Evolutionary conservation across 441 rosid genomes (phyloP).

Genomic region (Gossypium schwendimanii): DNA sequence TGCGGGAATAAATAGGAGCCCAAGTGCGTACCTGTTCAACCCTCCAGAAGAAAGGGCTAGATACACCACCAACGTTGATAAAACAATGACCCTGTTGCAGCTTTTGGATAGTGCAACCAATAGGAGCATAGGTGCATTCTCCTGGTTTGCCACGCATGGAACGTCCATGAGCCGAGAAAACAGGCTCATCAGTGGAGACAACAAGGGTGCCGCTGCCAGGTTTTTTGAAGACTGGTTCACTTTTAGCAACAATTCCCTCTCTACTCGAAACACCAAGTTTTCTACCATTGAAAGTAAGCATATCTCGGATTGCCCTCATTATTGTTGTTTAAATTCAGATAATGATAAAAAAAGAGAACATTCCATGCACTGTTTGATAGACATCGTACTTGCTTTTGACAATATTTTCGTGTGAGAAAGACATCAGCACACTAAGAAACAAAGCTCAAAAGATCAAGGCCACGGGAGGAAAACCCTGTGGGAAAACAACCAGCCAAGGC

Average conservation of each 20-base stretch:
- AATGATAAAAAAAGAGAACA: neutral
- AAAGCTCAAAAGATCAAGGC: conserved; percentile 33
- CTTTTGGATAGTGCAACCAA: conserved; percentile 25
- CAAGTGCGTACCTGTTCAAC: conserved; percentile 47
- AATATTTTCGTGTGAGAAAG: conserved; percentile 15
- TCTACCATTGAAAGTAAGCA: conserved; percentile 10
- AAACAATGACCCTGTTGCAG: conserved; percentile 47
- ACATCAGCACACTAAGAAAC: conserved; percentile 6
- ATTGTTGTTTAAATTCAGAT: neutral
- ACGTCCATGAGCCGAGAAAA: conserved; percentile 59
- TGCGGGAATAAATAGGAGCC: conserved; percentile 55
- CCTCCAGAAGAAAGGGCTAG: conserved; percentile 43
- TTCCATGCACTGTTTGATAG: neutral
- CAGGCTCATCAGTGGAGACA: conserved; percentile 54
- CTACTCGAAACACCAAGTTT: neutral
- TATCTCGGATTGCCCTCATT: neutral
- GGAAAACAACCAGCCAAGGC: conserved; percentile 35
- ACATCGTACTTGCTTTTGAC: neutral
- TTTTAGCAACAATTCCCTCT: conserved; percentile 18
- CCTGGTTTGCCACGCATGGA: conserved; percentile 57
- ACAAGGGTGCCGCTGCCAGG: conserved; percentile 61
- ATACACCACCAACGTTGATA: conserved; percentile 38
- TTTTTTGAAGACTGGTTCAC: conserved; percentile 51
- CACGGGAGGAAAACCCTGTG: conserved; percentile 39
- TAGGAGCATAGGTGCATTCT: conserved; percentile 43